These are phyloP conservation scores for Medicago ruthenica DNA, from an alignment of 306 rosid genomes.

Conservation along the genomic window DNA sequence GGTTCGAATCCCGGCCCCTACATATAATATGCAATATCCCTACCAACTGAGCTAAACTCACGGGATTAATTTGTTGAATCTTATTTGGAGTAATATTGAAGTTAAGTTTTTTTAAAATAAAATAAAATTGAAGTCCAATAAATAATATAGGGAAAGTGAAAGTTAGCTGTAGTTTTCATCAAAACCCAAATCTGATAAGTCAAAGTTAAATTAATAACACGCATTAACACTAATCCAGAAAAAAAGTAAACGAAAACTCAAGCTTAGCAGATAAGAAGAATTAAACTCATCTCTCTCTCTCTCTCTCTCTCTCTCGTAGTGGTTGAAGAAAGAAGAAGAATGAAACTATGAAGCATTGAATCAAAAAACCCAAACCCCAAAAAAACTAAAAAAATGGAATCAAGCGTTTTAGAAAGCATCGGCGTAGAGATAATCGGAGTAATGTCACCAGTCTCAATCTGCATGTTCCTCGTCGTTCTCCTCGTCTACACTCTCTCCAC, in stretches of 20 bases:
- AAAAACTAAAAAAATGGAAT: slow-evolving; percentile 56
- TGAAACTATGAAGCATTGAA: not conserved
- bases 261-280: not conserved
- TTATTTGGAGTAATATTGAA: no score
- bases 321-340: not conserved
- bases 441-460: slow-evolving; percentile 94
- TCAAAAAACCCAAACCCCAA: not conserved
- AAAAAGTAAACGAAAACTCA: not conserved
- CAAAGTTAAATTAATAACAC: not conserved
- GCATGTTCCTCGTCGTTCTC: slow-evolving; percentile 89
- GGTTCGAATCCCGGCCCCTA: no score
- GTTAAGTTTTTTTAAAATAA: no score
- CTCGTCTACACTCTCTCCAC: slow-evolving; percentile 81
- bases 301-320: not conserved
- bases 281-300: not conserved
- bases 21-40: no score
- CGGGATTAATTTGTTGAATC: no score
- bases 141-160: not conserved
- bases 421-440: slow-evolving; percentile 91
- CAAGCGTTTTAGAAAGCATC: slow-evolving; percentile 78
- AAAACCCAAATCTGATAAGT: not conserved
- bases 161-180: not conserved
- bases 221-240: not conserved
- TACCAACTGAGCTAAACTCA: no score
- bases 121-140: no score